Percentiles rank a stretch among this genome's conserved stretches.
These are phyloP conservation scores for Diplocarpon rosae DNA, from an alignment of 2,329 filamentous ascomycete genomes.

Conservation along the genomic window DNA sequence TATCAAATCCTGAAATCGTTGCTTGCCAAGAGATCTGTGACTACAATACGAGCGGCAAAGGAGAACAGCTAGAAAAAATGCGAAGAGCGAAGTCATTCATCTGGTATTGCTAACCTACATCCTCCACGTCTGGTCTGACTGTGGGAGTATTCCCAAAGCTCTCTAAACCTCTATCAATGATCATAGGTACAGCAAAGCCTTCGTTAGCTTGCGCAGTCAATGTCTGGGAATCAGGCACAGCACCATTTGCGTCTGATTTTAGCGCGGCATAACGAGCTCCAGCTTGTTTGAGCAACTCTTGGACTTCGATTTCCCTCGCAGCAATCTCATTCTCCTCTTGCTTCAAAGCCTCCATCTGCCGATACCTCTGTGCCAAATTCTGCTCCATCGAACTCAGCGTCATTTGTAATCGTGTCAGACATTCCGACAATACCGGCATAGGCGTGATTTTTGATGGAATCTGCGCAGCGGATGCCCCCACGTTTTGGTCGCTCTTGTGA, in stretches of 20 bases:
- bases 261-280: constrained; percentile 58
- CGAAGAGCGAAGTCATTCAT: too few relatives aligned
- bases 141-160: constrained; percentile 31
- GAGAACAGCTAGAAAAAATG: too few relatives aligned
- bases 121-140: constrained; percentile 21
- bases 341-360: constrained; percentile 53
- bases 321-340: constrained; percentile 58
- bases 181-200: neutral
- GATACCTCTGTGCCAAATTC: constrained; percentile 47
- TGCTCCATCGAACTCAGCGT: constrained; percentile 53
- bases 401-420: constrained; percentile 51
- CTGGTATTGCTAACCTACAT: constrained; percentile 16
- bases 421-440: constrained; percentile 60
- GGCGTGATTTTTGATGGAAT: constrained; percentile 56
- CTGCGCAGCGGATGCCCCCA: constrained; percentile 24
- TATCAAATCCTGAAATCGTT: constrained; percentile 36
- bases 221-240: constrained; percentile 14
- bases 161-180: constrained; percentile 27
- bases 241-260: constrained; percentile 36
- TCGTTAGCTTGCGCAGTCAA: constrained; percentile 9
- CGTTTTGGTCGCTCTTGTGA: constrained; percentile 34
- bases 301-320: constrained; percentile 66
- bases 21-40: constrained; percentile 30
- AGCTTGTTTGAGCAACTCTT: constrained; percentile 68
- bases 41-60: too few relatives aligned